Conservation (phyloP, 306 rosid species). For the Comarum palustre region DNA sequence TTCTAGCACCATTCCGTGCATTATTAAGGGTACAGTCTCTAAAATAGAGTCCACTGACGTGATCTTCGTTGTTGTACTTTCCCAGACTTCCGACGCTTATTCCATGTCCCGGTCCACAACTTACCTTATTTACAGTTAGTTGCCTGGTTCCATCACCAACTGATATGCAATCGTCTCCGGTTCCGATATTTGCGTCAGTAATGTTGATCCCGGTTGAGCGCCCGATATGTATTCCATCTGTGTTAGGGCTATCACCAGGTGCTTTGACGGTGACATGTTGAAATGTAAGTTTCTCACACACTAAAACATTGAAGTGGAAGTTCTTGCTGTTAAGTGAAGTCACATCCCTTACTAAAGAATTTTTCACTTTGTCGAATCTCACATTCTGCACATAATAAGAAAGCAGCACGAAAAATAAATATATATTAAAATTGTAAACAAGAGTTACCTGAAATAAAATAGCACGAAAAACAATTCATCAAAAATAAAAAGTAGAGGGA, state of each 20-base stretch:
- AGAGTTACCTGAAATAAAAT: neutral
- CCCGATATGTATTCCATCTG: slow-evolving; percentile 49
- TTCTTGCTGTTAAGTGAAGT: slow-evolving; percentile 36
- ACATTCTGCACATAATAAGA: slow-evolving; percentile 29
- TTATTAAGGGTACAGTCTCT: slow-evolving; percentile 26
- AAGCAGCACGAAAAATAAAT: neutral
- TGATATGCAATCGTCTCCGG: slow-evolving; percentile 56
- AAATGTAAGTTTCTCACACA: slow-evolving; percentile 37
- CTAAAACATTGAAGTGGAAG: slow-evolving; percentile 38
- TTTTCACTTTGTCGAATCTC: slow-evolving; percentile 30
- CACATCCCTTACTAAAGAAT: slow-evolving; percentile 22
- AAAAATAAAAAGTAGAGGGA: neutral
- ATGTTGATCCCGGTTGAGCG: slow-evolving; percentile 27
- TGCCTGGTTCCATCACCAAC: slow-evolving; percentile 40
- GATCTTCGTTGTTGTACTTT: slow-evolving; percentile 26
- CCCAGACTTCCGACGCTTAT: slow-evolving; percentile 46
- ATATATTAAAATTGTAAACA: neutral
- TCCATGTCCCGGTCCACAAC: slow-evolving; percentile 53
- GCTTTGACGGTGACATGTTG: slow-evolving; percentile 24
- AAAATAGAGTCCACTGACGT: slow-evolving; percentile 21
- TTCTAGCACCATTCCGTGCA: slow-evolving; percentile 40
- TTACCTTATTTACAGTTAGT: slow-evolving; percentile 19
- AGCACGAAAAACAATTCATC: neutral
- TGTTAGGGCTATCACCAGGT: slow-evolving; percentile 36
- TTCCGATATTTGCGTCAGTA: slow-evolving; percentile 24